Base-by-base conservation (phyloP, 208 protist genomes). In the Leishmania mexicana region DNA sequence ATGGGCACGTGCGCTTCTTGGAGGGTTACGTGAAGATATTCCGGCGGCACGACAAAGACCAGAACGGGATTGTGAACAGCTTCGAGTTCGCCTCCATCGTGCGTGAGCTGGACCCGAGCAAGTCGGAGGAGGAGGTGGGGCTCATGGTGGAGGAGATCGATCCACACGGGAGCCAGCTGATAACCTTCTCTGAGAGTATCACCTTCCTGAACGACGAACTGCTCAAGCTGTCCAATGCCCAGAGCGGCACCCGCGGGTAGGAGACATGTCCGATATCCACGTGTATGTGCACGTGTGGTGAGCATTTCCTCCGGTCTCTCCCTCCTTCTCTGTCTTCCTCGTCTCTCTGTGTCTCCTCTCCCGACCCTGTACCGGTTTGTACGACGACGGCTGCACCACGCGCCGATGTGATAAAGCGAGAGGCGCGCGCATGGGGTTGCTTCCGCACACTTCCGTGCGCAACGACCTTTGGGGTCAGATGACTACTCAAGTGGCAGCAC, bases 1-100 rank as follows among this genome's bases (percentile, higher is more conserved):
- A 93, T 67, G 89, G 94, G 17, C 97, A 99, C 80, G 91, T 96
- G 75, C 80, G 88, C n/a, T 98, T 98, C 78, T 87, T 99, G 38
- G 78, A 80, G 38, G 88, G 74, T 17, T 98, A 97, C 79, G 90
- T 97, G 0, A 7, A 49, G 8, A 78, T 98, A 24, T 99, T 98
- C 78, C 80, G 87, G 8, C 74, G 86, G 21, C 77, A 94, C 76
- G 96, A 98, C 84, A 53, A 49, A 3, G 94, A 97, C 80, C 76
- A 85, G 54, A 91, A 97, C 83, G 95, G 95, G 65, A 91, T 98
- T 54, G 82, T 98, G 28, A 96, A 90, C 81, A 83, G 90, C 72
- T 72, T 78, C 31, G 94, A 96, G 77, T 95, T 97, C 76, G 65
- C 74, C 31, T 75, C 83, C 28, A 83, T 97, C n/a, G 76, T 96